phyloP scores from a whole-genome alignment of 306 rosid genomes.

The Lagenaria siceraria region DNA sequence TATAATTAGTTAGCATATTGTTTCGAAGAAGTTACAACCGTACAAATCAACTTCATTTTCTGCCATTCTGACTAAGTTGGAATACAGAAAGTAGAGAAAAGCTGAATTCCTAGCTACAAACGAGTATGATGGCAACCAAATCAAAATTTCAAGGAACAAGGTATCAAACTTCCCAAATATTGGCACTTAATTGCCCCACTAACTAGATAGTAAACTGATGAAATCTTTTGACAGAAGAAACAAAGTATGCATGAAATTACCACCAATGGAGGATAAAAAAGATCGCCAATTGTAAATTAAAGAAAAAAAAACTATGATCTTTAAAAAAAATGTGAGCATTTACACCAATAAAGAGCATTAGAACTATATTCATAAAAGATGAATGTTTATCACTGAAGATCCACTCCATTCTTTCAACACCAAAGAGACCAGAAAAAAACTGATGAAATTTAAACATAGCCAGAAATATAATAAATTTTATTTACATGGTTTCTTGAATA shows the following conservation, averaged over 20 bases:
- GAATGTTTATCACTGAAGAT: too few relatives aligned
- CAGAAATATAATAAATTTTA: neutral
- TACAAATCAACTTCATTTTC: neutral
- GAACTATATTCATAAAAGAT: too few relatives aligned
- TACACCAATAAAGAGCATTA: too few relatives aligned
- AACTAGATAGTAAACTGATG: neutral
- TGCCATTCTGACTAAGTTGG: neutral
- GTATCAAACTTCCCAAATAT: neutral
- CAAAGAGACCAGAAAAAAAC: too few relatives aligned
- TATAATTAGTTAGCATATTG: constrained; percentile 6
- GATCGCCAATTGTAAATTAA: too few relatives aligned
- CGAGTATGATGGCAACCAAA: neutral
- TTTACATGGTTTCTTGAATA: neutral
- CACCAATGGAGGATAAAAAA: too few relatives aligned
- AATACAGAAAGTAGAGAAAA: neutral
- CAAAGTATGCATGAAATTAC: too few relatives aligned
- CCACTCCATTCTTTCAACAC: too few relatives aligned
- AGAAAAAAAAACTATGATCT: too few relatives aligned
- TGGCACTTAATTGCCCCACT: neutral
- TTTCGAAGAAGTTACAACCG: neutral
- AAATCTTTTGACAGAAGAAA: neutral
- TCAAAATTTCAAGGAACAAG: neutral
- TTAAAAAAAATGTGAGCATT: too few relatives aligned
- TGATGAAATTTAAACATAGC: neutral
- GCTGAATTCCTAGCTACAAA: neutral